These are phyloP conservation scores for Fusarium nodosum DNA, from an alignment of 2,329 filamentous ascomycete genomes.

Conservation along the genomic window DNA sequence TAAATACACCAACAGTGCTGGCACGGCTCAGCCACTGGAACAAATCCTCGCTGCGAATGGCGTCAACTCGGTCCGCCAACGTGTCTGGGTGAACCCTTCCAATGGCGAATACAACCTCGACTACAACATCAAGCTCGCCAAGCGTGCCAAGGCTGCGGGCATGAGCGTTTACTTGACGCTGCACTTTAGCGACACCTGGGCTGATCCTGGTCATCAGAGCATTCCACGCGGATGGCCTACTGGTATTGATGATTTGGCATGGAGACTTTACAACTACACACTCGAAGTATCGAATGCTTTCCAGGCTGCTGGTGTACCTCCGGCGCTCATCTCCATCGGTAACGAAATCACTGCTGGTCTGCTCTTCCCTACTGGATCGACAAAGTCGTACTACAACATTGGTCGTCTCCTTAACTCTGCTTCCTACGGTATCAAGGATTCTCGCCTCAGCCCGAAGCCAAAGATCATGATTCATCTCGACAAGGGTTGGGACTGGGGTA, in stretches of 20 bases:
- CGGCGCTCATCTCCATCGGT: slow-evolving; percentile 76
- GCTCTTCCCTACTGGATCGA: slow-evolving; percentile 72
- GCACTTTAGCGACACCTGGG: slow-evolving; percentile 79
- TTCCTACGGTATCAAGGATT: slow-evolving; percentile 74
- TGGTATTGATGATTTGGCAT: slow-evolving; percentile 69
- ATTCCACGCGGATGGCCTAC: slow-evolving; percentile 75
- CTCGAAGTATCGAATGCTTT: slow-evolving; percentile 72
- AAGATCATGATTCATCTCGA: slow-evolving; percentile 82
- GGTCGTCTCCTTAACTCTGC: slow-evolving; percentile 74
- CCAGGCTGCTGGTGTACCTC: slow-evolving; percentile 65
- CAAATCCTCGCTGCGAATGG: slow-evolving; percentile 72
- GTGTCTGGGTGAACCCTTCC: slow-evolving; percentile 77
- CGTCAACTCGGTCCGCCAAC: slow-evolving; percentile 78
- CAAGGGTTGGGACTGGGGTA: slow-evolving; percentile 79
- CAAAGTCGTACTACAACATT: slow-evolving; percentile 69
- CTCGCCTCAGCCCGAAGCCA: slow-evolving; percentile 66
- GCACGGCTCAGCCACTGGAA: slow-evolving; percentile 69
- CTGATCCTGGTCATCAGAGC: slow-evolving; percentile 73
- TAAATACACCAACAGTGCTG: slow-evolving; percentile 68
- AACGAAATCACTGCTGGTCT: slow-evolving; percentile 79
- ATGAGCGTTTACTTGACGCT: slow-evolving; percentile 73
- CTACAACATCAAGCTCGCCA: slow-evolving; percentile 78
- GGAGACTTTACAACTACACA: slow-evolving; percentile 78
- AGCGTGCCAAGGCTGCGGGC: slow-evolving; percentile 73
- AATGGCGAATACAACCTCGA: slow-evolving; percentile 76